Base-by-base conservation (phyloP, 2,329 filamentous ascomycete genomes). In the Tolypocladium tropicale region DNA sequence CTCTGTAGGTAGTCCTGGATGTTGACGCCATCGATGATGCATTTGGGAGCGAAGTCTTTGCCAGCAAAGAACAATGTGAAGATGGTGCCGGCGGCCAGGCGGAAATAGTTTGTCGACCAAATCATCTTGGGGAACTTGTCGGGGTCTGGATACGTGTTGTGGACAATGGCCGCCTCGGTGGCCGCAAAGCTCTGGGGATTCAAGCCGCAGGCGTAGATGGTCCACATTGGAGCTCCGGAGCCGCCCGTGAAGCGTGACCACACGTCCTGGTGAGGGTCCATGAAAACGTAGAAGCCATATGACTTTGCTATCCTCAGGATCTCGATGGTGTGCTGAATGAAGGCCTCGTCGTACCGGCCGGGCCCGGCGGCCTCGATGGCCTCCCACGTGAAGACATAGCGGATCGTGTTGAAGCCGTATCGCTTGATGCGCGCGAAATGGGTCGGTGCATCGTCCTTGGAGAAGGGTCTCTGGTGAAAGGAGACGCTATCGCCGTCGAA, bases 191-290 rank as follows among this genome's bases (percentile, higher is more conserved):
- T 85, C 69, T 86, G 80, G 0, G 94, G 94, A 67, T 99, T 90
- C 51, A 99, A 76, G 10, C 94, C 94, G 61, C 89, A 92, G 30
- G 95, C 94, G 71, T 97, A 96, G 2, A 99, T 72, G 23, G 95
- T 99, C 94, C 94, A 99, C 83, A 97, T 88, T 1, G 95, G 94
- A 6, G 94, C 94, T 34, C 94, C 94, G 30, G 93, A 97, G 51
- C 94, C 94, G 49, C 94, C 94, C 6, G 89, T 91, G 67, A 94
- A 94, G 55, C 94, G 82, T 36, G 93, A 96, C 94, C 94, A 99
- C 64, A 97, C 93, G 75, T 99, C 94, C 77, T 99, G 94, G 70
- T 99, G 94, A 23, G 95, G 93, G 64, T 99, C 95, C 90, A 99
- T 96, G 69, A 96, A 97, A 53, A 99, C 80, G 67, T 95, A 96